Evolutionary conservation across 2,329 filamentous ascomycete species (phyloP), one percentile per base, ranked within the genome.

Genomic region (Tolypocladium sp.): DNA sequence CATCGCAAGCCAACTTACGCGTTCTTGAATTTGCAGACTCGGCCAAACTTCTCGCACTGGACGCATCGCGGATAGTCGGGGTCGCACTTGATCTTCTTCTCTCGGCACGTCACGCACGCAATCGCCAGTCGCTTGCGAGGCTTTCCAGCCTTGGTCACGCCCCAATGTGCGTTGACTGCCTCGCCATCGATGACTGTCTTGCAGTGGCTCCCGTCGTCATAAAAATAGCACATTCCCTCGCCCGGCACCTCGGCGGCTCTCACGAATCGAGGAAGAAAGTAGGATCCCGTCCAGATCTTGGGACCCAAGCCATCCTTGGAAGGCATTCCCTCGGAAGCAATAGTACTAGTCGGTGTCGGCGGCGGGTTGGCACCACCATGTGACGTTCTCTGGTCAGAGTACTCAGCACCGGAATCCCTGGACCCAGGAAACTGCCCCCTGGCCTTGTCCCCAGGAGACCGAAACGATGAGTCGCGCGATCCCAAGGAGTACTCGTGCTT

Each of bases 51-150:
- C 70, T 94, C 89, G 71, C 92, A 97, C 74, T 96, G 92, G 58
- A 92, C 84, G 67, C 92, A 97, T 65, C 91, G 91, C 44, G 90
- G 90, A 64, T 85, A 88, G 66, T 92, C 91, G 1, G 92, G 92
- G 64, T 96, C 91, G 69, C 92, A 97, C 73, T 96, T 96, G 76
- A 97, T 96, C 80, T 96, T 97, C 84, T 96, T 97, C 76, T 96
- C 92, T 56, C 92, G 85, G 71, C 92, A 97, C 15, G 91, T 94
- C 60, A 96, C 82, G 70, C 92, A 97, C n/a, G 91, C 91, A 71
- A 96, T 92, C 30, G 92, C 92, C 59, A 96, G 80, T 59, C 92
- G 83, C 76, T 97, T 97, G 65, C 92, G 85, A 55, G 92, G 92
- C 76, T 96, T 96, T 17, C 92, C 92, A 2, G 92, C 92, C 75